Evolutionary conservation across 176 grass and related monocot species (phyloP).

Genomic region (Triticum urartu): DNA sequence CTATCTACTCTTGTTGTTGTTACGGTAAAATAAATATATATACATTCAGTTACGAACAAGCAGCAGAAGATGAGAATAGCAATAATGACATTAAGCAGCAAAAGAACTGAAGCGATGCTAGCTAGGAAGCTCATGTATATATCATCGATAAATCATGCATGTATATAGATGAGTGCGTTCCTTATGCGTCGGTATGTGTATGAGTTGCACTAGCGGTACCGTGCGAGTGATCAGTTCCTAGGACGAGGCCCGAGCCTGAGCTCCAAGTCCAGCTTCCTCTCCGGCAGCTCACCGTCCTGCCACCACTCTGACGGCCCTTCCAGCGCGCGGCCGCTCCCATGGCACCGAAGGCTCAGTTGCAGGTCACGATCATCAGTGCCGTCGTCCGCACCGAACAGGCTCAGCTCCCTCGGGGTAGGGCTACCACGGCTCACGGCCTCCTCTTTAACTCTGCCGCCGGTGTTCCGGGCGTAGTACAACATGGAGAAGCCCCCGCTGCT

Average conservation of each 20-base stretch:
- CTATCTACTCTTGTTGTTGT: not conserved
- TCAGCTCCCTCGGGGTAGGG: constrained; percentile 37
- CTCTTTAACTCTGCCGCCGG: not conserved
- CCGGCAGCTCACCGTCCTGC: constrained; percentile 19
- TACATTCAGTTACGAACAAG: not conserved
- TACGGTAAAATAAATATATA: not conserved
- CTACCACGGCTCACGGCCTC: constrained; percentile 17
- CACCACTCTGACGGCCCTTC: not conserved
- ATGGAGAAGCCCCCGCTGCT: not conserved
- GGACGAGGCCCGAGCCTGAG: constrained; percentile 43
- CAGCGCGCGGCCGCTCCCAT: not conserved
- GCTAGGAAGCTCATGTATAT: not conserved
- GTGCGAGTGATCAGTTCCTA: constrained; percentile 4
- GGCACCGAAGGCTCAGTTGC: constrained; percentile 19
- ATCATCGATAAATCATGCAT: not conserved
- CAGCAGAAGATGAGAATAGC: not conserved
- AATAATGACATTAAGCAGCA: not conserved
- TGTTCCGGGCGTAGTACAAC: not conserved
- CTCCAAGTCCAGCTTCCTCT: constrained; percentile 41
- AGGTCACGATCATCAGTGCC: not conserved
- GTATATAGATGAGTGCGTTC: not conserved
- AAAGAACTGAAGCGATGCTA: not conserved
- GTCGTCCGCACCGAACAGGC: constrained; percentile 29
- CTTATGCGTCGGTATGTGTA: not conserved
- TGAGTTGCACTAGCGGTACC: not conserved